Evolutionary conservation across 2,329 filamentous ascomycete species (phyloP), one percentile per base, ranked within the genome.

Genomic region (Zymoseptoria tritici): DNA sequence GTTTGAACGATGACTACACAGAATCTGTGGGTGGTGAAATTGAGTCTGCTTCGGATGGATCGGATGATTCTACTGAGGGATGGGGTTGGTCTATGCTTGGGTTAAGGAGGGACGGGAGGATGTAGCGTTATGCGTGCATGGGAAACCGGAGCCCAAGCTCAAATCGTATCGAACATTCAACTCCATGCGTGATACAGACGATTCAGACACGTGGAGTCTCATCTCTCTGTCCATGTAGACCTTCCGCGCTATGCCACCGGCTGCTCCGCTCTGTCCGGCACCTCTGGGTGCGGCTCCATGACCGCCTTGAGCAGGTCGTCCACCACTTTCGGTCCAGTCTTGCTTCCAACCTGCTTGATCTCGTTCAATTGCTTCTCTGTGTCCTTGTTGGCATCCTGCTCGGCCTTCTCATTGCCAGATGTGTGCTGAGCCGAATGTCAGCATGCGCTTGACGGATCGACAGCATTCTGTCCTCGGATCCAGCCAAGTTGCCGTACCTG

Each of bases 271-370:
- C 70, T 63, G 57, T 81, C 78, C 31, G 83, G 84, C 42, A 83
- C 81, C 64, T 89, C 82, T 13, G 92, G 89, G 76, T 91, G 86
- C 64, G 93, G 88, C 64, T 93, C 86, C 67, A 90, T 87, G 46
- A 97, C 90, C n/a, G 90, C 90, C 65, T 84, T 83, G 67, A 97
- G 83, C 66, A 99, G 79, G 72, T 95, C 88, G 67, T 90, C 84
- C 56, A 97, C 82, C 19, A 99, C 92, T 73, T 88, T 83, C 66
- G 83, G 82, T 72, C 91, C 89, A 65, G 85, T 85, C 81, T 91
- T 89, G 76, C 88, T 84, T 63, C 92, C 93, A 36, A 90, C 85
- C 58, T 81, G 82, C 74, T 89, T 83, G 74, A 97, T 97, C 75
- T 89, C 86, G 75, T 86, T 83, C 69, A 97, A 86, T 78, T 95